Evolutionary conservation across 495 filamentous ascomycete genomes (phyloP), one percentile per base, ranked within the genome.

Genomic region (Xanthoparmelia taractica): DNA sequence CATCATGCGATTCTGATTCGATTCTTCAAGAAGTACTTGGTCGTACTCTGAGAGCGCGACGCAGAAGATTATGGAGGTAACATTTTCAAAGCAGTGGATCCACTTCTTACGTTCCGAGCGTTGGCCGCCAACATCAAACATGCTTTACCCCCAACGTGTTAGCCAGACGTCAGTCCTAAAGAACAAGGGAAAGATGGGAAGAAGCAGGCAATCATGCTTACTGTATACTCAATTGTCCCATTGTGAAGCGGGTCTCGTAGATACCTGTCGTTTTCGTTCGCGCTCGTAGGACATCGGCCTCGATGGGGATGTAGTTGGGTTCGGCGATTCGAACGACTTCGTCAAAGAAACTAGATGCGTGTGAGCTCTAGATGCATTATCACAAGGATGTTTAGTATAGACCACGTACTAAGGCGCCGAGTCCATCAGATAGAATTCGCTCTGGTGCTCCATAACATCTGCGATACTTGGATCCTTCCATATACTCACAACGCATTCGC

Each of bases 1-100:
- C 90, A 96, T 96, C 94, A 97, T 97, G 57, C 95, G 93, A 71
- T 98, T 98, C 89, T 98, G 94, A 73, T 94, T 96, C 74, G 88
- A 95, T 75, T 98, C 92, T 77, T 98, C 95, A 43, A 97, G 80
- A 57, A 98, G 79, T 12, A 96, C 92, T 75, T 98, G 94, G 71
- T 98, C 94, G 73, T 98, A 98, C 74, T 98, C 94, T 80, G 95
- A 97, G 67, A 98, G 78, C 25, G 94, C 95, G 52, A 98, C 94
- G 69, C 94, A 97, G 78, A 98, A 98, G 69, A 98, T 97, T 74
- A 98, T 98, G n/a, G 94, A 98, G 13, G 94, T 98, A 67, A 98
- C 94, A 67, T 97, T 96, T 73, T 98, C 94, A 73, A 98, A 98
- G 79, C 94, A 98, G 77, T 98, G 94, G 70, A 98, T 98, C 94